Percentiles rank a stretch among this genome's conserved stretches.
phyloP scores from a whole-genome alignment of 176 grass and related monocot species.

The Musa itinerans region DNA sequence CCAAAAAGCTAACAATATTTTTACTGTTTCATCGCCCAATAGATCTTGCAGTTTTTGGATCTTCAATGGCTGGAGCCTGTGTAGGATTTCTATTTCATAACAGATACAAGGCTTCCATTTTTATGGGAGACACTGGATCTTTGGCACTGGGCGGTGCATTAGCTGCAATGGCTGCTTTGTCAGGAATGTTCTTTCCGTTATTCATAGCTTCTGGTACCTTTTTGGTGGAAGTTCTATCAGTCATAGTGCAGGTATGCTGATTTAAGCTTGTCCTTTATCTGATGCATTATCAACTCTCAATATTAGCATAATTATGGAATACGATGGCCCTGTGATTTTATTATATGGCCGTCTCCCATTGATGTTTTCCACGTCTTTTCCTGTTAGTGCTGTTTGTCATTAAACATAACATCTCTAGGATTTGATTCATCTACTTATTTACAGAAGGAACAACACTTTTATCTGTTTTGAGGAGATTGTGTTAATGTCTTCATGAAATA shows the following conservation, averaged over 20 bases:
- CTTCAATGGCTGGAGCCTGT: slow-evolving; percentile 81
- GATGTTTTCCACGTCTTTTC: background rate
- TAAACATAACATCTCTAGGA: too few relatives aligned
- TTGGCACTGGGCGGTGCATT: slow-evolving; percentile 80
- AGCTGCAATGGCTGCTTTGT: slow-evolving; percentile 66
- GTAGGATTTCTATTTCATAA: slow-evolving; percentile 88
- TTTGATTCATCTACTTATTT: too few relatives aligned
- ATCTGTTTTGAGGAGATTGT: too few relatives aligned
- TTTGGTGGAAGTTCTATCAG: slow-evolving; percentile 48
- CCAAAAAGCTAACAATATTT: slow-evolving; percentile 11
- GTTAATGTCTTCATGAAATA: too few relatives aligned
- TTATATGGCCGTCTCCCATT: background rate
- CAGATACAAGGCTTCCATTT: slow-evolving; percentile 68
- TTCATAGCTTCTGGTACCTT: slow-evolving; percentile 54
- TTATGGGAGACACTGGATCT: slow-evolving; percentile 71
- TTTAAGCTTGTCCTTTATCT: slow-evolving; percentile 13
- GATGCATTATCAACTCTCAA: background rate
- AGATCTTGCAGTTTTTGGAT: slow-evolving; percentile 90
- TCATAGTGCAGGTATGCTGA: slow-evolving; percentile 54
- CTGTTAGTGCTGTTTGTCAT: too few relatives aligned
- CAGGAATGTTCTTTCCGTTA: slow-evolving; percentile 92
- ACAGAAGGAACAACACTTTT: too few relatives aligned
- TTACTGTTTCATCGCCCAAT: slow-evolving; percentile 15
- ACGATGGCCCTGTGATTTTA: background rate
- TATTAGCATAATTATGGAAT: background rate